A percentile compares a stretch with the other conserved stretches of the same genome.
These are phyloP conservation scores for Xerocomellus amylosporus DNA, from an alignment of 768 basidiomycete species.

Conservation along the genomic window DNA sequence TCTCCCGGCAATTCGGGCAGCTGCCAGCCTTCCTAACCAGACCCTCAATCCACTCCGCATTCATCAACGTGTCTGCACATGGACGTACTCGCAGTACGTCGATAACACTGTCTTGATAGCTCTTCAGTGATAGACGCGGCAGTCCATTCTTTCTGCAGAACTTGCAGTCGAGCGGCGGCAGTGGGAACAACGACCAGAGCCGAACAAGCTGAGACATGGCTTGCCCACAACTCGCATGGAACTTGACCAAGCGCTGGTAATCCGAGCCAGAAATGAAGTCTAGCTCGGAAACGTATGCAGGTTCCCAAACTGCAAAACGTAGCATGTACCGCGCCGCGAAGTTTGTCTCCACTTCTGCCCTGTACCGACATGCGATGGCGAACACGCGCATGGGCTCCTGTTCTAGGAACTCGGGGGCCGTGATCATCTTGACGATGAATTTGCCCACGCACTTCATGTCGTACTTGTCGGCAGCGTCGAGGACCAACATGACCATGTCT, in stretches of 20 bases:
- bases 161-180: conserved; percentile 34
- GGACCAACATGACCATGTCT: conserved; percentile 41
- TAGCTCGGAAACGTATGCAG: conserved; percentile 34
- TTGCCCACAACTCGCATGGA: conserved; percentile 34
- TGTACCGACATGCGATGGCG: conserved; percentile 37
- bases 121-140: conserved; percentile 31
- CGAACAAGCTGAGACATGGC: conserved; percentile 34
- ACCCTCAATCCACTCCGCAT: conserved; percentile 30
- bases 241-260: conserved; percentile 37
- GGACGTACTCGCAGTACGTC: conserved; percentile 32
- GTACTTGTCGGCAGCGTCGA: conserved; percentile 49
- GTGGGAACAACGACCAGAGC: conserved; percentile 31
- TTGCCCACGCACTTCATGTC: conserved; percentile 46
- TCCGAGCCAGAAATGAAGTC: conserved; percentile 37
- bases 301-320: conserved; percentile 34
- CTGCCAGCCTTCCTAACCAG: conserved; percentile 32
- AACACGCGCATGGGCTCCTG: conserved; percentile 38
- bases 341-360: conserved; percentile 33
- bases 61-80: conserved; percentile 31
- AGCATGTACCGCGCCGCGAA: conserved; percentile 39
- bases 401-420: conserved; percentile 32
- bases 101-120: conserved; percentile 34
- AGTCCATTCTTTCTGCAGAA: conserved; percentile 35
- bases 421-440: conserved; percentile 32
- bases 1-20: conserved; percentile 29